Percentiles rank a stretch among this genome's conserved stretches.
phyloP scores from a whole-genome alignment of 1,284 basidiomycete genomes.

The Exsudoporus floridanus region DNA sequence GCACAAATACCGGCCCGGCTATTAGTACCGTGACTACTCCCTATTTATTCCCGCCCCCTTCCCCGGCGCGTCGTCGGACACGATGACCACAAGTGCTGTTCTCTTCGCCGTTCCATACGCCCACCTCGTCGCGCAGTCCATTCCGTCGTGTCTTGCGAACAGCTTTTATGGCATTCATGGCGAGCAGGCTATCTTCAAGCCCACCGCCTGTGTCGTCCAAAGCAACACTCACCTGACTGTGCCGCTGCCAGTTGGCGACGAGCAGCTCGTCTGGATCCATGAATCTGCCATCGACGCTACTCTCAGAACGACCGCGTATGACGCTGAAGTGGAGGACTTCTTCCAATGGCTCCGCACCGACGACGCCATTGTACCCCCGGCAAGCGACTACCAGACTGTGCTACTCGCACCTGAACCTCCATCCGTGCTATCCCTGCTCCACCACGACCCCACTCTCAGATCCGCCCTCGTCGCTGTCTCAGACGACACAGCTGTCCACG shows the following conservation, averaged over 20 bases:
- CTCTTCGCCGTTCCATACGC: conserved; percentile 29
- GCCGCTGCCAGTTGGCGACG: conserved; percentile 28
- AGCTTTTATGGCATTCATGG: conserved; percentile 56
- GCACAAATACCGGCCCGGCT: not conserved
- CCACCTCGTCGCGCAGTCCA: conserved; percentile 17
- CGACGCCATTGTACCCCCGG: conserved; percentile 15
- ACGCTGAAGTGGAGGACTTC: conserved; percentile 38
- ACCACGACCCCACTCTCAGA: conserved; percentile 6
- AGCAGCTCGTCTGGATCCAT: conserved; percentile 62
- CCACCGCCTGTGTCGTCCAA: conserved; percentile 39
- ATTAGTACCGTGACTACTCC: too few relatives aligned
- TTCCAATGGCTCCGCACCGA: conserved; percentile 26
- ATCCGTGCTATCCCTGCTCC: conserved; percentile 13
- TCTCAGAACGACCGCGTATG: conserved; percentile 34
- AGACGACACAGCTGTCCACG: conserved; percentile 26
- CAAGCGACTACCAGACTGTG: conserved; percentile 22
- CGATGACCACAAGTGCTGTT: conserved; percentile 14
- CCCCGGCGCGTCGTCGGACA: not conserved
- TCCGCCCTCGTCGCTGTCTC: conserved; percentile 27
- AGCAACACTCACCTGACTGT: conserved; percentile 12
- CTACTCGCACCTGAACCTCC: conserved; percentile 10
- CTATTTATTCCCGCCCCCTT: not conserved
- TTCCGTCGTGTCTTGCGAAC: conserved; percentile 46
- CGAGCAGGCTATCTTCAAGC: conserved; percentile 47
- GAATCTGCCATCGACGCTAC: conserved; percentile 49